These are phyloP conservation scores for Microsporum audouinii DNA, from an alignment of 2,329 filamentous ascomycete genomes.

Conservation along the genomic window DNA sequence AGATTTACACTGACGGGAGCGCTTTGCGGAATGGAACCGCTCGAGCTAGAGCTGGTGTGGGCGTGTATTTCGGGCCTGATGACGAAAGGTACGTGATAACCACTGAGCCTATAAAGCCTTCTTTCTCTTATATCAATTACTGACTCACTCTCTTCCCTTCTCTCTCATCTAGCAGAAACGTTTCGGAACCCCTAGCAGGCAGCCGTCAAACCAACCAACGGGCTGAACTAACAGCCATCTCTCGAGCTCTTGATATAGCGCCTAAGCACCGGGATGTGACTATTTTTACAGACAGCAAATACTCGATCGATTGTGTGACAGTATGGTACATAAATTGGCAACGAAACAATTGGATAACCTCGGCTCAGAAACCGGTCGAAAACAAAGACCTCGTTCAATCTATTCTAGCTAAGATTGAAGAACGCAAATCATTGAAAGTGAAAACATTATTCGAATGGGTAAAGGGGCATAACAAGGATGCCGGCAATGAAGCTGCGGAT, in stretches of 20 bases:
- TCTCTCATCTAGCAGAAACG: conserved; percentile 40
- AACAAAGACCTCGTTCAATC: conserved; percentile 75
- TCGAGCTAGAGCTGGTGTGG: conserved; percentile 48
- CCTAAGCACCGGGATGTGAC: conserved; percentile 56
- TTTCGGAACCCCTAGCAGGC: conserved; percentile 66
- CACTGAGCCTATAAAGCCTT: conserved; percentile 8
- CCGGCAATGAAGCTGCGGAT: conserved; percentile 74
- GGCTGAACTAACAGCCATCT: conserved; percentile 82
- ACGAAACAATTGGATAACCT: conserved; percentile 65
- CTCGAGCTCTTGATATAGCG: conserved; percentile 67
- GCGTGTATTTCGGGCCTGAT: conserved; percentile 52
- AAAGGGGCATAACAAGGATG: conserved; percentile 65
- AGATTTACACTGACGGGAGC: conserved; percentile 55
- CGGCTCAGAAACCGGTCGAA: conserved; percentile 58
- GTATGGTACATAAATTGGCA: conserved; percentile 73
- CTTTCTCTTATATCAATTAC: conserved; percentile 12
- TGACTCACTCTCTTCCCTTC: conserved; percentile 17
- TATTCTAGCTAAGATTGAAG: conserved; percentile 59
- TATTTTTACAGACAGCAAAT: conserved; percentile 82
- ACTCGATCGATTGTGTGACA: conserved; percentile 80
- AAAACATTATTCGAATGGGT: conserved; percentile 73
- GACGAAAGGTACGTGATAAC: conserved; percentile 40
- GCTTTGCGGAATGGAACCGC: conserved; percentile 47
- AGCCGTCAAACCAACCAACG: conserved; percentile 82
- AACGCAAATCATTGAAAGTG: conserved; percentile 49